A percentile compares a stretch with the other conserved stretches of the same genome.
Evolutionary conservation across 2,329 filamentous ascomycete genomes (phyloP).

Genomic region (Trichoderma sp.): DNA sequence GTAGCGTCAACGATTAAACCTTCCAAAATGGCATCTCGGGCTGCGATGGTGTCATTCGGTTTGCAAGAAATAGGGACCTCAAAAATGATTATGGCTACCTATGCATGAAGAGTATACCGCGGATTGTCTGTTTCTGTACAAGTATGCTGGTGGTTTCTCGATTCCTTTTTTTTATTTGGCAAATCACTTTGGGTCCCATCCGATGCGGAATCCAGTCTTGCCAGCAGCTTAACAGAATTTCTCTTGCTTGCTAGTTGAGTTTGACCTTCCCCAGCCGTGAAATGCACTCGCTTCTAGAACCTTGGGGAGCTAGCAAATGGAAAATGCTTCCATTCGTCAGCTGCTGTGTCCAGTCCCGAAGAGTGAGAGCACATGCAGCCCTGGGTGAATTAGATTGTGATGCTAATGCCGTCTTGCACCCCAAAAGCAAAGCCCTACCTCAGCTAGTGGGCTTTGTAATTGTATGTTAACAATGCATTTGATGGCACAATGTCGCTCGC

Average conservation of each 20-base stretch:
- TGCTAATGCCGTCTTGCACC: not conserved
- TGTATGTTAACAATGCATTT: not conserved
- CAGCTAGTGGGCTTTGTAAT: not conserved
- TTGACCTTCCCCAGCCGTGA: not conserved
- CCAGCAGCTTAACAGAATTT: not conserved
- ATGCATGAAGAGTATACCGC: not conserved
- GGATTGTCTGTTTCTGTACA: not conserved
- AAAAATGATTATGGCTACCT: not conserved
- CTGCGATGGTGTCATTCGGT: not conserved
- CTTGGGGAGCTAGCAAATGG: not conserved
- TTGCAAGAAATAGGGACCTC: not conserved
- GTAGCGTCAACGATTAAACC: not conserved
- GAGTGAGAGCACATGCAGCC: not conserved
- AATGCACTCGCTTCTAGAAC: not conserved
- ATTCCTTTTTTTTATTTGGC: not conserved
- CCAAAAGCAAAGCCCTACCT: not conserved
- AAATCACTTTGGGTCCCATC: not conserved
- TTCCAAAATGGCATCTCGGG: not conserved
- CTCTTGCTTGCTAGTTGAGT: not conserved
- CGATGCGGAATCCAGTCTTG: not conserved
- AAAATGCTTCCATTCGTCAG: constrained; percentile 10
- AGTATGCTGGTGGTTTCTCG: no score
- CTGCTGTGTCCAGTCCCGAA: not conserved
- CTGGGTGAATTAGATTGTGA: not conserved
- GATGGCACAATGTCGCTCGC: not conserved